Percentiles rank a stretch among this genome's conserved stretches.
Conservation (phyloP, 2,329 filamentous ascomycete genomes). For the Venturia effusa region DNA sequence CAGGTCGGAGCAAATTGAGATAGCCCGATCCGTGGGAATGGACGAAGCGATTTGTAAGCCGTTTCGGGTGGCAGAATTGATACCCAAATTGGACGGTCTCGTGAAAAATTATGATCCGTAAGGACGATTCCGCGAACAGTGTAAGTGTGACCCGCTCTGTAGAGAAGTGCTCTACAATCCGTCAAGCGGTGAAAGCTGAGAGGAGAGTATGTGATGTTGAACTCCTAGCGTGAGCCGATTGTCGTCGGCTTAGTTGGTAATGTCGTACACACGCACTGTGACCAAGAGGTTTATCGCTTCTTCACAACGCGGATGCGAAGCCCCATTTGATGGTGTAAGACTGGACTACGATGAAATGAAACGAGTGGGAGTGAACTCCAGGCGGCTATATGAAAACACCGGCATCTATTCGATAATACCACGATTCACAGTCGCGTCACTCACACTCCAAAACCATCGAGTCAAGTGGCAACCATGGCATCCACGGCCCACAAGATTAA, state of each 20-base stretch:
- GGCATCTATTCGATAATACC: neutral
- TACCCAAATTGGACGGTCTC: slow-evolving; percentile 18
- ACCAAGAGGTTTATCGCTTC: neutral
- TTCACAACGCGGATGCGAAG: too few relatives aligned
- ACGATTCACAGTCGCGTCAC: neutral
- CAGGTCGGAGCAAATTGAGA: slow-evolving; percentile 8
- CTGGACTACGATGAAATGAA: too few relatives aligned
- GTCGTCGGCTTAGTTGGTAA: neutral
- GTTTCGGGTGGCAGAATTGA: slow-evolving; percentile 23
- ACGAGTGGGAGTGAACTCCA: neutral
- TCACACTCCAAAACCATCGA: neutral
- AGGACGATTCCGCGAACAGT: neutral
- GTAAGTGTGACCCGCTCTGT: neutral
- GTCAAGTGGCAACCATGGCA: neutral
- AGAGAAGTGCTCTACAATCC: neutral
- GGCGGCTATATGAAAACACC: neutral
- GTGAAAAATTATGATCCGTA: neutral
- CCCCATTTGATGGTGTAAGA: too few relatives aligned
- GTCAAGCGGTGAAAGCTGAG: too few relatives aligned
- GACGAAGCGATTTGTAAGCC: slow-evolving; percentile 21
- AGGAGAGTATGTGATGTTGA: too few relatives aligned
- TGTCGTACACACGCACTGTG: neutral
- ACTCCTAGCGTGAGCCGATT: too few relatives aligned
- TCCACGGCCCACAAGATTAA: neutral
- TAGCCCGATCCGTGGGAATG: slow-evolving; percentile 9